phyloP scores from a whole-genome alignment of 495 filamentous ascomycete genomes.

The Thermothielavioides terrestris region DNA sequence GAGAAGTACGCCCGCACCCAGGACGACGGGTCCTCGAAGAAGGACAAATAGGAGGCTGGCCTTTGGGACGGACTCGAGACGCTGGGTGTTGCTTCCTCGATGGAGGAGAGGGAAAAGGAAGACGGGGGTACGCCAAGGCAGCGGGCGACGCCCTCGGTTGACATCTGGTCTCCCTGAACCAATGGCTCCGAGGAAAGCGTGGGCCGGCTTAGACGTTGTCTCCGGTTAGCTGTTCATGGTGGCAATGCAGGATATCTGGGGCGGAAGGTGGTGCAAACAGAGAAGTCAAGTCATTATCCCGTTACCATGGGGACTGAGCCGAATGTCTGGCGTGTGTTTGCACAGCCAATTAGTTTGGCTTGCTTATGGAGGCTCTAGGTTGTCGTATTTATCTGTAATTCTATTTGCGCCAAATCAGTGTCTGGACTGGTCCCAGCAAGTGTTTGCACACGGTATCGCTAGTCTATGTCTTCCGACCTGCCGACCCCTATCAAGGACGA shows the following conservation, averaged over 20 bases:
- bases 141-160: neutral
- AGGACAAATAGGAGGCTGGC: conserved; percentile 48
- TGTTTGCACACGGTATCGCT: neutral
- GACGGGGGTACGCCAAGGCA: neutral
- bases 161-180: conserved; percentile 1
- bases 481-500: neutral
- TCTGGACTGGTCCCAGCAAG: neutral
- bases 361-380: neutral
- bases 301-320: neutral
- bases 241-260: too few relatives aligned
- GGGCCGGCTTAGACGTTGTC: too few relatives aligned
- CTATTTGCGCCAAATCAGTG: neutral
- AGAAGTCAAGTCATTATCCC: too few relatives aligned
- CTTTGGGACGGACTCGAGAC: conserved; percentile 7
- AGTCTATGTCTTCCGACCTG: neutral
- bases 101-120: neutral
- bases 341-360: neutral
- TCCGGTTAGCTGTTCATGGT: too few relatives aligned
- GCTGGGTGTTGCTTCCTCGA: neutral
- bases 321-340: neutral
- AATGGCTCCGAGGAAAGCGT: neutral
- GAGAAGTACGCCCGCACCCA: conserved; percentile 60
- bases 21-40: conserved; percentile 51
- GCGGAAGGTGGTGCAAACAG: neutral
- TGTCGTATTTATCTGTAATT: neutral